Base-by-base conservation (phyloP, 1,284 basidiomycete species). In the Tilletiopsis washingtonensis region DNA sequence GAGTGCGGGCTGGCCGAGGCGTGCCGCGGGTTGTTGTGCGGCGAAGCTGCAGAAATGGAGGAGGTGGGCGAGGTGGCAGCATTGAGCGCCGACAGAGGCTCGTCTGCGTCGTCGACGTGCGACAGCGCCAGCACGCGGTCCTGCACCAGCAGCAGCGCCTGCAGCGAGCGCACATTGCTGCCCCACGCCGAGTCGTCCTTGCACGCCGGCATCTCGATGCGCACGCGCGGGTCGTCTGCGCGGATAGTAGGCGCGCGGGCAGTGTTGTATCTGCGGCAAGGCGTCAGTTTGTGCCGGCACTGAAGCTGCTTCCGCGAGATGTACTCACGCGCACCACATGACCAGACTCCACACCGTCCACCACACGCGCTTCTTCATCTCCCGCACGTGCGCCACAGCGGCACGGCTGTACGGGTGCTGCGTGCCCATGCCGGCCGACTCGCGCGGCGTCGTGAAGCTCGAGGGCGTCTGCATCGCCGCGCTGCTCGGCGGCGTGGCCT, bases 301-400 rank as follows among this genome's bases (percentile, higher is more conserved):
- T 17, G 1, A 34, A 34, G 32, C 32, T 17, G 12, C 2, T 34
- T 2, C 2, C 17, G 32, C 12, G 12, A 34, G 3, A 34, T 3
- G 12, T 11, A 34, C 32, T 34, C 32, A 34, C 37, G 64, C 57
- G 15, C 54, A 53, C 64, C 62, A 64, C 15, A 64, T 53, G 23
- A 62, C 57, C 45, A 67, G 32, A 25, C 50, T 63, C 66, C 66
- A 69, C 3, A 64, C 56, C 1, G 56, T 61, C 66, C 66, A 69
- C 66, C 66, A 69, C 40, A 58, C 57, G 12, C 62, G 51, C 46
- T 67, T 67, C 52, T 57, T 58, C 64, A 69, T 66, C 56, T 69
- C 64, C 21, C 56, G 61, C 9, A 63, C 47, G 29, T 63, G 62
- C 45, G 44, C 26, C 19, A 42, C 51, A 21, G 40, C 17, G n/a